Base-by-base conservation (phyloP, 805 yeast species). In the Candida montana region DNA sequence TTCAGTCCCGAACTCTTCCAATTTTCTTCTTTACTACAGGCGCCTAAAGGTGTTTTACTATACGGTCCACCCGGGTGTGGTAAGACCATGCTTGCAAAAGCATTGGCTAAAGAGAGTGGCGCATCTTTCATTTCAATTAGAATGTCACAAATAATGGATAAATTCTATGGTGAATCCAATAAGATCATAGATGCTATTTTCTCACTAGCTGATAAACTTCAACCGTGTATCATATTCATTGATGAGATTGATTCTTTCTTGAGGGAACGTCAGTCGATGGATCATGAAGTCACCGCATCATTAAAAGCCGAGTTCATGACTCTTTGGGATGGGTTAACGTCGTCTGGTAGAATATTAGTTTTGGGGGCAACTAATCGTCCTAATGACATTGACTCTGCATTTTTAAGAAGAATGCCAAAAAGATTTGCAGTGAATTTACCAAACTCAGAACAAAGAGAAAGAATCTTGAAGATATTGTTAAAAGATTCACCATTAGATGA, bases 31-130 rank as follows among this genome's bases (percentile, higher is more conserved):
- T 69, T 91, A 40, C 67, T 91, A 20, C 87, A 84, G 55, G 91
- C 96, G 1, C 99, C 99, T 2, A 89, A 87, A 56, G 99, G 99
- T 31, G 90, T 93, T 47, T 77, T 93, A 59, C 84, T 87, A 95
- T 93, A 85, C 64, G 99, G 99, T 59, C 99, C 99, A 37, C 99
- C 99, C 23, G 99, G 99, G 77, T 93, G 99, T 12, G 99, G 99
- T 85, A 93, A 93, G 69, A 93, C 99, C 20, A 74, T 93, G 55
- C 88, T 93, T 96, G 99, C 99, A 2, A 82, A 99, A 64, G 99
- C 99, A n/a, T 98, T 93, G 38, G 99, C 99, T 35, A 93, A 93
- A 59, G 96, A 90, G 61, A 81, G 95, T 50, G 88, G 87, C 1
- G 98, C 98, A 0, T 88, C 82, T 52, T 91, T 91, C 64, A 75